Evolutionary conservation across 1,284 basidiomycete genomes (phyloP), one percentile per base, ranked within the genome.

Genomic region (Moesziomyces antarcticus): DNA sequence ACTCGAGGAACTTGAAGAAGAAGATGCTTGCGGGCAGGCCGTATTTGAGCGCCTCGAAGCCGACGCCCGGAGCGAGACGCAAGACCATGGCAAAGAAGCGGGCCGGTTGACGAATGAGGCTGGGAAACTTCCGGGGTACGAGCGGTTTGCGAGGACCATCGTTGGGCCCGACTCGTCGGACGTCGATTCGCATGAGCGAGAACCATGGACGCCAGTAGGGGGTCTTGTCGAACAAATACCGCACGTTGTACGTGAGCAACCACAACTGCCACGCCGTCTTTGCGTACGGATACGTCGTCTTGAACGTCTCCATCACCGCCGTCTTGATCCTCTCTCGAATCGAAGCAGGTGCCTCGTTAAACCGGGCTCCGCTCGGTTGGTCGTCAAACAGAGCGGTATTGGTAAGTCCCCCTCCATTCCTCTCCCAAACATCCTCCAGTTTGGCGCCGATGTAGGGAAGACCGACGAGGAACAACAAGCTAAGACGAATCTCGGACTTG

Each of bases 1-100:
- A 99, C 85, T 99, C 94, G 33, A 97, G 87, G 85, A 99, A 96
- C 85, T 97, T 97, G 87, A 99, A 89, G 83, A 94, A 91, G 85
- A 99, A 97, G 66, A 99, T 95, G 37, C 93, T 91, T 4, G 92
- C 92, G 2, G 97, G 94, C 11, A 97, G 88, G 16, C 95, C 88
- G 47, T 96, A 87, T 73, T 91, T 90, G 48, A 95, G 86, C 2
- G 65, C 72, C 56, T 85, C 85, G 47, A 84, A 79, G 16, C 78
- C 40, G 25, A 64, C 24, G 13, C 66, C 75, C 1, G 77, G 77
- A 9, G 57, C 41, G 24, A 82, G 42, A 5, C 57, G 40, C 22
- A 78, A 18, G 22, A 75, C 18, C 11, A 41, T 52, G 2, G 61
- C 24, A 13, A 76, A 49, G 27, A 81, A 73, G 21, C 46, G 65